Evolutionary conservation across 768 basidiomycete genomes (phyloP).

Genomic region (Naganishia antarctica): DNA sequence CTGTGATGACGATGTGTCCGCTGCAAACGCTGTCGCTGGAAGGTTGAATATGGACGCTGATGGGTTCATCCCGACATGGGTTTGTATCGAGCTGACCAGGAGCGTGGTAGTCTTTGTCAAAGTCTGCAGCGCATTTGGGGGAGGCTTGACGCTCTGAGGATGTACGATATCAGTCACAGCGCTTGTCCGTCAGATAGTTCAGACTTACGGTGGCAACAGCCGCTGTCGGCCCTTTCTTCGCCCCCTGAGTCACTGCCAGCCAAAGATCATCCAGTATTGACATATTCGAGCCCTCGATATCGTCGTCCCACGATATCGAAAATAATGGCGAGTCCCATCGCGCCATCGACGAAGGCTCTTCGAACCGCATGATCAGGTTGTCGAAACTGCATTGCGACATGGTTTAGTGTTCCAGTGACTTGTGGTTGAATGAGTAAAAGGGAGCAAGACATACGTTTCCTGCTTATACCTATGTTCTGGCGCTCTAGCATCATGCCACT

Average conservation of each 20-base stretch:
- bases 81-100: constrained; percentile 67
- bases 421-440: too few species aligned
- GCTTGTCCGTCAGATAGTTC: not conserved
- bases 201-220: constrained; percentile 68
- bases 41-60: constrained; percentile 57
- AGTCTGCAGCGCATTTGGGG: constrained; percentile 76
- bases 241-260: constrained; percentile 71
- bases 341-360: constrained; percentile 97
- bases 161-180: not conserved
- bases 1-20: constrained; percentile 49
- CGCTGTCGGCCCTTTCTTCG: constrained; percentile 78
- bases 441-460: constrained; percentile 67
- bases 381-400: too few species aligned
- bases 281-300: constrained; percentile 49
- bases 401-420: too few species aligned
- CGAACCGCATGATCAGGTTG: constrained; percentile 79
- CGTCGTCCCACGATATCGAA: constrained; percentile 71
- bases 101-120: constrained; percentile 72
- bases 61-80: constrained; percentile 57
- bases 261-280: constrained; percentile 67
- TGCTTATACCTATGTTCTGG: constrained; percentile 58
- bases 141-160: constrained; percentile 70
- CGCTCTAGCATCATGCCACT: constrained; percentile 64
- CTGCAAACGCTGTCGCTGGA: constrained; percentile 46
- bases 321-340: constrained; percentile 97